Evolutionary conservation across 2,329 filamentous ascomycete species (phyloP).

Genomic region (Alternaria ethzedia): DNA sequence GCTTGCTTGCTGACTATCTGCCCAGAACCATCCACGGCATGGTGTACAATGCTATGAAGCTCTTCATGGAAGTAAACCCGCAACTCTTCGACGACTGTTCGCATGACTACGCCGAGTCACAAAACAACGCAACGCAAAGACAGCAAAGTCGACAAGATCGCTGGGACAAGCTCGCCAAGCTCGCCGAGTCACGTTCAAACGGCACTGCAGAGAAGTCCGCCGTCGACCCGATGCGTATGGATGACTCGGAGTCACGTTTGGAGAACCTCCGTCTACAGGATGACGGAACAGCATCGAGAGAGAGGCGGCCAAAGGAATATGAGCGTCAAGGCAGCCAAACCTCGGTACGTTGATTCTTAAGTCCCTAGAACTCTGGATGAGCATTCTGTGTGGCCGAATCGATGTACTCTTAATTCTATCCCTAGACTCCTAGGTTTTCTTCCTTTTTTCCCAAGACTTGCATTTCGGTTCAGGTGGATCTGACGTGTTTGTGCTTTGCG

Average conservation of each 20-base stretch:
- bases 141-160: conserved; percentile 82
- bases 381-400: conserved; percentile 49
- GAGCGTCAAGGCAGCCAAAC: conserved; percentile 49
- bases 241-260: conserved; percentile 84
- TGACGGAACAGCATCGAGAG: conserved; percentile 55
- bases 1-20: conserved; percentile 21
- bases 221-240: conserved; percentile 56
- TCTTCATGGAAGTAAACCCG: conserved; percentile 99
- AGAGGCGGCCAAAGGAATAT: conserved; percentile 49
- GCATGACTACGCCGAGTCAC: conserved; percentile 95
- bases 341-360: conserved; percentile 54
- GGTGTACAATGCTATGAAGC: conserved; percentile 99
- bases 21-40: conserved; percentile 95
- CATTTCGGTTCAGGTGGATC: conserved; percentile 47
- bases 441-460: conserved; percentile 42
- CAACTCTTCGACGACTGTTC: conserved; percentile 98
- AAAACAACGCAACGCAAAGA: conserved; percentile 87
- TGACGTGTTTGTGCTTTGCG: conserved; percentile 49
- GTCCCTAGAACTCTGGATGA: conserved; percentile 49
- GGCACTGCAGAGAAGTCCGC: conserved; percentile 49
- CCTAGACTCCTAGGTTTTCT: conserved; percentile 45
- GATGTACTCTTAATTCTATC: conserved; percentile 51
- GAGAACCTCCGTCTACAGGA: conserved; percentile 92
- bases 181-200: conserved; percentile 74
- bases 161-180: conserved; percentile 85